A percentile compares a stretch with the other conserved stretches of the same genome.
Conservation (phyloP, 345 rosid genomes). For the Salix purpurea region DNA sequence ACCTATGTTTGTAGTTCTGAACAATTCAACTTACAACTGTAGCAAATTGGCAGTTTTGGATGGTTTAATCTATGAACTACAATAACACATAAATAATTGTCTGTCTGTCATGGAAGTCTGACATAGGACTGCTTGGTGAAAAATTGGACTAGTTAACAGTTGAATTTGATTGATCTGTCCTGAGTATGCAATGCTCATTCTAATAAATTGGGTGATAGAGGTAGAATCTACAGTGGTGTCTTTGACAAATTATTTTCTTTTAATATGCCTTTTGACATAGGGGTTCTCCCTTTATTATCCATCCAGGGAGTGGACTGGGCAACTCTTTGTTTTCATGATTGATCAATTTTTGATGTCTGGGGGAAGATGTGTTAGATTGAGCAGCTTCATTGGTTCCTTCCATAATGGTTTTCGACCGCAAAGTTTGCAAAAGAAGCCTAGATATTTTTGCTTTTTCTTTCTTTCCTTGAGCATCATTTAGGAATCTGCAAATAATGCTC, state of each 20-base stretch:
- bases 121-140: constrained; percentile 3
- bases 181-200: constrained; percentile 11
- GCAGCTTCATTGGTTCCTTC: constrained; percentile 6
- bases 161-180: constrained; percentile 1
- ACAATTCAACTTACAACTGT: not conserved
- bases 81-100: not conserved
- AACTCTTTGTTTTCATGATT: constrained; percentile 42
- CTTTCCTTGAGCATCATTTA: constrained; percentile 16
- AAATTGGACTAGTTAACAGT: not conserved
- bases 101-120: constrained; percentile 11
- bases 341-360: constrained; percentile 26
- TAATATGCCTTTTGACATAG: constrained; percentile 46
- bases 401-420: constrained; percentile 35
- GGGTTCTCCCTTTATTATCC: constrained; percentile 36
- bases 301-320: constrained; percentile 49
- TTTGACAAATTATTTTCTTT: constrained; percentile 17
- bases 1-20: not conserved
- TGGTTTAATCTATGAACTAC: not conserved
- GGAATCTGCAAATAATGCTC: constrained; percentile 20
- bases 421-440: constrained; percentile 33
- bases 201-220: constrained; percentile 10
- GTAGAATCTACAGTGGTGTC: constrained; percentile 23
- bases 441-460: constrained; percentile 13
- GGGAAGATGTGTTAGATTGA: not conserved
- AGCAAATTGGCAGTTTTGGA: not conserved